Conservation (phyloP, 2,329 filamentous ascomycete species). For the Neopestalotiopsis clavispora region DNA sequence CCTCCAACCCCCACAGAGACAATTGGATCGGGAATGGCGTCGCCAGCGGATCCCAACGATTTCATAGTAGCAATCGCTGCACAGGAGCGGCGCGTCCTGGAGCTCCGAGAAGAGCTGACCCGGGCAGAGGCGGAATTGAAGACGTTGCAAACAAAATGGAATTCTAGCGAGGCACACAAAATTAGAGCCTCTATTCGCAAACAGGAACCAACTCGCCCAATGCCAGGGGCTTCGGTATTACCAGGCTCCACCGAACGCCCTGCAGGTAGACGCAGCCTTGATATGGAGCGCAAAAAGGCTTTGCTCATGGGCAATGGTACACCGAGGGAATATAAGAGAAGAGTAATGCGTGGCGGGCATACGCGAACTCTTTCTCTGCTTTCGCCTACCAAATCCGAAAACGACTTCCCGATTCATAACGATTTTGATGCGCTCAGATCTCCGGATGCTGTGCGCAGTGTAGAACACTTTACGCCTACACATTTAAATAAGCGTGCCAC, state of each 20-base stretch:
- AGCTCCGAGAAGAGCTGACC: constrained; percentile 86
- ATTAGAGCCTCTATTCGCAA: constrained; percentile 72
- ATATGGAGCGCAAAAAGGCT: constrained; percentile 76
- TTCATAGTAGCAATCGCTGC: constrained; percentile 90
- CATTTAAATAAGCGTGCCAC: constrained; percentile 60
- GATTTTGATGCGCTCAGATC: constrained; percentile 50
- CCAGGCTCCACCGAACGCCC: constrained; percentile 44
- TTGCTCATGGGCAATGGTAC: constrained; percentile 56
- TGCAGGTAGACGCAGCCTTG: constrained; percentile 50
- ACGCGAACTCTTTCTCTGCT: constrained; percentile 76
- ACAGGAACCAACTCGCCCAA: constrained; percentile 59
- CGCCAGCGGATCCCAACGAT: constrained; percentile 62
- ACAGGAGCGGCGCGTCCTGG: constrained; percentile 88
- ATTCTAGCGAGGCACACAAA: constrained; percentile 74
- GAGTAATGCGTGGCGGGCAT: constrained; percentile 71
- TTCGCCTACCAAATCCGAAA: constrained; percentile 64
- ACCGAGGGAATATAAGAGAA: constrained; percentile 53
- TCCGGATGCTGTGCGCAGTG: constrained; percentile 35
- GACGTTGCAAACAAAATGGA: constrained; percentile 83
- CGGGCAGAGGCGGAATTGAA: constrained; percentile 80
- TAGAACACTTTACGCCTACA: constrained; percentile 40
- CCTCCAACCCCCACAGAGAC: constrained; percentile 57
- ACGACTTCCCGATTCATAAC: constrained; percentile 49
- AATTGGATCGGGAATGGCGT: constrained; percentile 39
- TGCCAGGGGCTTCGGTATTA: constrained; percentile 25